Evolutionary conservation across 495 filamentous ascomycete species (phyloP).

Genomic region (Neurospora hispaniola): DNA sequence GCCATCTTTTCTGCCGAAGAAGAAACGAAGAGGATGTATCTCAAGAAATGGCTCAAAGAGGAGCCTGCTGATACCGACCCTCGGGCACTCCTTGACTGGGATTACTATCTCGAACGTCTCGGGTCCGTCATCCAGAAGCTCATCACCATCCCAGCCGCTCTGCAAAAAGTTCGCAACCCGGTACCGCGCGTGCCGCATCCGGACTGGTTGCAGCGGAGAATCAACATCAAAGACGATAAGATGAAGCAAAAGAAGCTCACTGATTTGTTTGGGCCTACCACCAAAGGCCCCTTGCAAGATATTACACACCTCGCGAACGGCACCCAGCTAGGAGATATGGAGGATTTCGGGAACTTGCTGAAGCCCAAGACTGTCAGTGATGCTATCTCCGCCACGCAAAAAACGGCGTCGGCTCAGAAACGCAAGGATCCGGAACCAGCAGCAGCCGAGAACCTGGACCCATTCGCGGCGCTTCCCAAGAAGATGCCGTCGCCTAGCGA

Average conservation of each 20-base stretch:
- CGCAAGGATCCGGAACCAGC: slow-evolving; percentile 62
- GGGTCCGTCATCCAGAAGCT: slow-evolving; percentile 97
- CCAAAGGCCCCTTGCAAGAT: slow-evolving; percentile 60
- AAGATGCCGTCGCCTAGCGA: slow-evolving; percentile 78
- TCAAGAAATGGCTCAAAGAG: slow-evolving; percentile 91
- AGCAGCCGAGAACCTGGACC: slow-evolving; percentile 53
- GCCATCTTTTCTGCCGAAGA: slow-evolving; percentile 94
- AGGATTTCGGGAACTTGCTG: slow-evolving; percentile 68
- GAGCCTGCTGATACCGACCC: slow-evolving; percentile 92
- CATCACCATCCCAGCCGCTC: slow-evolving; percentile 92
- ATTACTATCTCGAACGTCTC: slow-evolving; percentile 90
- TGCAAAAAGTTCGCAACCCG: slow-evolving; percentile 91
- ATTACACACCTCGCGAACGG: slow-evolving; percentile 55
- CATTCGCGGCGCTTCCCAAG: slow-evolving; percentile 73
- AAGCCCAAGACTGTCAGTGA: slow-evolving; percentile 62
- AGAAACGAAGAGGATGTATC: slow-evolving; percentile 74
- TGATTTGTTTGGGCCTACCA: slow-evolving; percentile 60
- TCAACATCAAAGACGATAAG: slow-evolving; percentile 89
- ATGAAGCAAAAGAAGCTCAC: slow-evolving; percentile 99
- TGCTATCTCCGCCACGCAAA: slow-evolving; percentile 35
- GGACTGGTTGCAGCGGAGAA: slow-evolving; percentile 89
- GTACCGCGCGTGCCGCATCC: slow-evolving; percentile 89
- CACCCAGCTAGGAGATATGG: slow-evolving; percentile 54
- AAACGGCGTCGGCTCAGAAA: slow-evolving; percentile 49
- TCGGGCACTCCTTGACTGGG: slow-evolving; percentile 81